Conservation (phyloP, 768 basidiomycete species). For the Agaricus subrufescens region DNA sequence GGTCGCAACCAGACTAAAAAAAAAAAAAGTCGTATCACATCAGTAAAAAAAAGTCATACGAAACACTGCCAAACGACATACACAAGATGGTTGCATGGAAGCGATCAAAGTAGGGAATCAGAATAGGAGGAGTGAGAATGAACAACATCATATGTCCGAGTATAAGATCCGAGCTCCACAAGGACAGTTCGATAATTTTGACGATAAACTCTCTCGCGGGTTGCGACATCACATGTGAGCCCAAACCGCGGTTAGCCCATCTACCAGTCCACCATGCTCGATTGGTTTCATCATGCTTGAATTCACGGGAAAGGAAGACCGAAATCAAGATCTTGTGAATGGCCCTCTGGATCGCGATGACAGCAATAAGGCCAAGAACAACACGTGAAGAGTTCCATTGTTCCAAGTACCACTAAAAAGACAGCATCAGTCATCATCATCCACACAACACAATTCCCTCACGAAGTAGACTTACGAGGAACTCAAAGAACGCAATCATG, state of each 20-base stretch:
- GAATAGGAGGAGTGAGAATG: slow-evolving; percentile 82
- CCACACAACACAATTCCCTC: neutral
- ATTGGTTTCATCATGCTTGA: slow-evolving; percentile 99
- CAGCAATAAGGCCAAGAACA: slow-evolving; percentile 87
- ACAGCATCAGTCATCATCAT: slow-evolving; percentile 13
- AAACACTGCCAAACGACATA: slow-evolving; percentile 33
- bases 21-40: slow-evolving; percentile 7
- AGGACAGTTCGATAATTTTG: slow-evolving; percentile 93
- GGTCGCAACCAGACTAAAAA: slow-evolving; percentile 87
- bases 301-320: slow-evolving; percentile 93
- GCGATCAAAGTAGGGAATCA: slow-evolving; percentile 89
- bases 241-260: slow-evolving; percentile 95
- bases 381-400: slow-evolving; percentile 90
- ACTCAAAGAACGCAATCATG: slow-evolving; percentile 93
- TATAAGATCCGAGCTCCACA: slow-evolving; percentile 95
- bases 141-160: slow-evolving; percentile 85
- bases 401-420: slow-evolving; percentile 85
- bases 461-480: slow-evolving; percentile 61
- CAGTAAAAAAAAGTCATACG: slow-evolving; percentile 12
- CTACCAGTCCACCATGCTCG: slow-evolving; percentile 98
- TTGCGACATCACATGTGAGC: slow-evolving; percentile 91
- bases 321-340: slow-evolving; percentile 92
- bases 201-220: slow-evolving; percentile 96
- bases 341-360: slow-evolving; percentile 88
- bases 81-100: slow-evolving; percentile 89